Evolutionary conservation across 257 asterid species (phyloP).

Genomic region (Paulownia fortunei): DNA sequence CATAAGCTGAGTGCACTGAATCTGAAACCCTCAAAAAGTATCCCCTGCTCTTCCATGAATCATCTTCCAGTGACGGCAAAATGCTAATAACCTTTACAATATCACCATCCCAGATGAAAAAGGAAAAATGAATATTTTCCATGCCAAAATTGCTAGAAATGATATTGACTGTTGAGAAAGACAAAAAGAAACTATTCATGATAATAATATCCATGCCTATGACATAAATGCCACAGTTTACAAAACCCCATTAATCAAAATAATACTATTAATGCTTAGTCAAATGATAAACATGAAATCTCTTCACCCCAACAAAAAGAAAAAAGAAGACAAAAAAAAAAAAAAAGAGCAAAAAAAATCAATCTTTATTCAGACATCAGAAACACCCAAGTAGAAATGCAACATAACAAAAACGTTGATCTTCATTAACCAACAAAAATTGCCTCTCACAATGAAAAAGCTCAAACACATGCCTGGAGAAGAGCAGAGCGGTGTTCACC

Average conservation of each 20-base stretch:
- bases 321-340: background rate
- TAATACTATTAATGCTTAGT: background rate
- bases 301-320: background rate
- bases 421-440: background rate
- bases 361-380: conserved; percentile 9
- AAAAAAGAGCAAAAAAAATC: background rate
- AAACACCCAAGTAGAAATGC: background rate
- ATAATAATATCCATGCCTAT: background rate
- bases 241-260: background rate
- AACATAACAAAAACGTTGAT: background rate
- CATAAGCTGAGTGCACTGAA: conserved; percentile 93
- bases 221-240: background rate
- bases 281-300: background rate
- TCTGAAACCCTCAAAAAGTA: conserved; percentile 89
- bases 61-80: conserved; percentile 85
- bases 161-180: background rate
- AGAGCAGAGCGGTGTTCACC: conserved; percentile 83
- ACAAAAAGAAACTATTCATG: background rate
- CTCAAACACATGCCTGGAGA: conserved; percentile 56
- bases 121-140: background rate
- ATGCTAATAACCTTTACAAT: conserved; percentile 72
- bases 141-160: background rate
- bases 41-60: conserved; percentile 95
- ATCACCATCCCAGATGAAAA: background rate
- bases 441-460: background rate